Base-by-base conservation (phyloP, 1,284 basidiomycete genomes). In the Macrocybe sp. region DNA sequence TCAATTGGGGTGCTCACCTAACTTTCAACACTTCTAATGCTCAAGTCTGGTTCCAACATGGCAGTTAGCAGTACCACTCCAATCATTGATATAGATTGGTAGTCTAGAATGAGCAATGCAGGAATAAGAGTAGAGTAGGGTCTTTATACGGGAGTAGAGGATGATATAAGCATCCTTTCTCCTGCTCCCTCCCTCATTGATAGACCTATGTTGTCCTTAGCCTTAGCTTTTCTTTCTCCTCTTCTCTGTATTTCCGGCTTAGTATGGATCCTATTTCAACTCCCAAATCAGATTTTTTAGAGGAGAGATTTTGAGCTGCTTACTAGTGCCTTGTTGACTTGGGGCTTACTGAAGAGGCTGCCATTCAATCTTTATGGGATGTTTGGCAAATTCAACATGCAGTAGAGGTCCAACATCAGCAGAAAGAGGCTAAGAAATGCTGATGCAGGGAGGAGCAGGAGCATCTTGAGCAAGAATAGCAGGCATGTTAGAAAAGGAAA, bases 191-290 rank as follows among this genome's bases (percentile, higher is more conserved):
- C 14, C 14, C 14, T 14, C 14, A 14, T 14, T 14, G 14, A 14
- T 14, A 2, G 14, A 14, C 14, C 14, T 14, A 14, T 14, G 14
- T 14, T 14, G 14, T 14, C 14, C 14, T 14, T 14, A 14, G 14
- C 14, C 14, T 14, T 14, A 14, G 14, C 14, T 14, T 14, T 14
- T 14, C 14, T 14, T 14, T 14, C 14, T 14, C 14, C 14, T 14
- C 14, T 14, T 14, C 14, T 14, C 14, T 14, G 14, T 14, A 14
- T 14, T 14, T 14, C 14, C 14, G 14, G 39, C 55, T 1, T 50
- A 60, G 3, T 50, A 52, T 2, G 35, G 46, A 0, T 56, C 62
- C 43, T 37, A 50, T 43, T 22, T 37, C 39, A 22, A 40, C 33
- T 22, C 39, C 12, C 9, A 12, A 10, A 9, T 42, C 22, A 52